Evolutionary conservation across 371 early-diverging fungal species (phyloP), one percentile per base, ranked within the genome.

Genomic region (Rhizopus sp.): DNA sequence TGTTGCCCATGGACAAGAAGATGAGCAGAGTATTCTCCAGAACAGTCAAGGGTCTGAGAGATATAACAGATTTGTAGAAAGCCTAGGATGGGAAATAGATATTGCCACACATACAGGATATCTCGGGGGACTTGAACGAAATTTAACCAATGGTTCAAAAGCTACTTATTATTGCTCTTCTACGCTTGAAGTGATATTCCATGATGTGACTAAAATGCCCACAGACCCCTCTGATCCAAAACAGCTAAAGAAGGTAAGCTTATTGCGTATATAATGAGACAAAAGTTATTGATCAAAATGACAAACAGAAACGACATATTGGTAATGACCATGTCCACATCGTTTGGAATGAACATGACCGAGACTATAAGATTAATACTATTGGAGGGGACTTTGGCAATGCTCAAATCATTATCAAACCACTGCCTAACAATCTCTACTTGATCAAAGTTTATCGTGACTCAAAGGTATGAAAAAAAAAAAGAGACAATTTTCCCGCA

Each of bases 351-450:
- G 98, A 96, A 66, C 91, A 93, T 61, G 77, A 76, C 37, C 77
- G 91, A 34, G 88, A 91, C 34, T 98, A 96, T 67, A 77, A 86
- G 17, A 83, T 86, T 16, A 83, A 83, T 35, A 97, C 97, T 0
- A 96, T 98, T 56, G 92, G 93, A 15, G 98, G 98, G 41, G 98
- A 97, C 66, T 98, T 96, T 79, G 98, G 97, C 32, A 96, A 97
- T 59, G 96, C 90, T 0, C 89, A 92, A 59, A 95, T 98, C 42
- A 83, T 93, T 23, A 84, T 98, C 7, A 90, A 88, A 1, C 98
- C 98, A 0, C 65, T 93, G 8, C 59, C 66, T 40, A 80, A 85
- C 29, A 86, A 80, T 5, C 65, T 93, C 53, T 95, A 83, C 46
- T 80, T 86, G 3, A 76, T 96, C 7, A 83, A 88, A 39, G 70